Conservation (phyloP, 768 basidiomycete species). For the Xerocomellus dryophilus region DNA sequence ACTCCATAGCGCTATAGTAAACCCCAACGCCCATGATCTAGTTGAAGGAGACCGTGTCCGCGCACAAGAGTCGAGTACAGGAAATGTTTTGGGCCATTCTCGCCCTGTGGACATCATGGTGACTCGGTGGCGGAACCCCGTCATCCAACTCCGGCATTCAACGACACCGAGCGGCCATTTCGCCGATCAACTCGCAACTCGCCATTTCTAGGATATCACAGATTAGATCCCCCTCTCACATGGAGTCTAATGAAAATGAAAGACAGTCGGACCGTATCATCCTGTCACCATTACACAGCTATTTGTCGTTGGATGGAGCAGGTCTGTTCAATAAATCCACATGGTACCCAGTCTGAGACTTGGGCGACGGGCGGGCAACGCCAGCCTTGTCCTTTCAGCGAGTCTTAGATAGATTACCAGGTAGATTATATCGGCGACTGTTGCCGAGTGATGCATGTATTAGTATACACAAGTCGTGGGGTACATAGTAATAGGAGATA, state of each 20-base stretch:
- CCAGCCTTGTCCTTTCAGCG: background rate
- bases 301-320: background rate
- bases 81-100: background rate
- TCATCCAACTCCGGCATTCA: background rate
- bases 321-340: background rate
- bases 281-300: background rate
- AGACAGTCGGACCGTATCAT: background rate
- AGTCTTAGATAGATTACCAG: constrained; percentile 3
- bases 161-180: background rate
- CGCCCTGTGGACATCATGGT: background rate
- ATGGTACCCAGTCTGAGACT: background rate
- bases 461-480: background rate
- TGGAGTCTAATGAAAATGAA: background rate
- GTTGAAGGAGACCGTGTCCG: too few species aligned
- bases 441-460: background rate
- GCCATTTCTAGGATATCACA: background rate
- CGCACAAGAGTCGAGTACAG: background rate
- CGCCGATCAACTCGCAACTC: background rate
- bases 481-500: constrained; percentile 4
- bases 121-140: background rate
- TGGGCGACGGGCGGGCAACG: background rate
- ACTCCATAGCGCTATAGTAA: too few species aligned
- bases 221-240: background rate
- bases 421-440: background rate
- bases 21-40: too few species aligned